Base-by-base conservation (phyloP, 139 green algal species). In the Trebouxia sp. region DNA sequence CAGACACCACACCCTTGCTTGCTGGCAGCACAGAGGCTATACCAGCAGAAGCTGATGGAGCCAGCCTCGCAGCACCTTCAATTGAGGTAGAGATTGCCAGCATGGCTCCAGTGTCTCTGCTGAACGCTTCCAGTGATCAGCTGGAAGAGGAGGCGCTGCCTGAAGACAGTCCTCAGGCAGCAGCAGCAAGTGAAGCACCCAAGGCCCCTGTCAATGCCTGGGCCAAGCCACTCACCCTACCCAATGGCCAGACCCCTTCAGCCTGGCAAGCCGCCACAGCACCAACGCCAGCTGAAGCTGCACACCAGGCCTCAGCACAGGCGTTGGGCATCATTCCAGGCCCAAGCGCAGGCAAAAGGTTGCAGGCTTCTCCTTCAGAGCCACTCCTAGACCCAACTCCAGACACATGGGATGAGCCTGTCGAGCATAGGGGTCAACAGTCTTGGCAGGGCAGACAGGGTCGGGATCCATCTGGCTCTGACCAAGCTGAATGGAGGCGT, bases 161-260 rank as follows among this genome's bases (percentile, higher is more conserved):
- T 30, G 62, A 72, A 35, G n/a, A n/a, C n/a, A 42, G 26, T 43
- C 12, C 62, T 28, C 42, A 1, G n/a, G n/a, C 55, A 42, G 62
- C 62, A 15, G 62, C 35, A 43, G 32, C 62, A 4, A 26, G 32
- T 26, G 62, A 72, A 35, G 20, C 62, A 72, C 3, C 35, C 62
- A 72, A 72, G 62, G 35, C 76, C 39, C 50, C 51, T 28, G 42
- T 62, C 37, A 81, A 81, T 58, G 76, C 76, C 37, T 81, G 76
- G 76, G 65, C 28, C 37, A 81, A 70, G 76, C 50, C 76, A 4
- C 39, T 77, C 39, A 35, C 37, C 5, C 32, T 41, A 22, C 62
- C 62, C 32, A 41, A 39, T 30, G 62, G 62, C 0, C 62, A 45
- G 14, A 72, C 35, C 20, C 32, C 62, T 30, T 72, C 62, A 43